phyloP scores from a whole-genome alignment of 2,329 filamentous ascomycete species.

The Pseudophaeomoniella oleicola region DNA sequence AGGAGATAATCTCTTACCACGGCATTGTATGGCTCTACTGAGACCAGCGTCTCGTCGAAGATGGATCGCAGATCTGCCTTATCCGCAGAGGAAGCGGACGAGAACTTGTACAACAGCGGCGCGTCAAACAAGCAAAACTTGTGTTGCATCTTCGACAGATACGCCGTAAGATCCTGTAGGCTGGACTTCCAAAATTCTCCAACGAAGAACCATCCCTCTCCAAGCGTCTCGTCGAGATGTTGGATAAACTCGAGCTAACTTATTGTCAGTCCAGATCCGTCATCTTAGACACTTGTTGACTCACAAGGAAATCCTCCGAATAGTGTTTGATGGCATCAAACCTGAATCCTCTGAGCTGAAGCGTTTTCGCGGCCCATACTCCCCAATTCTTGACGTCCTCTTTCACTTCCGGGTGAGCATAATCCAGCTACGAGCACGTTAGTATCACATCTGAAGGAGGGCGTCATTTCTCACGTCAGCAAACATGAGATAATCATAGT shows the following conservation, averaged over 20 bases:
- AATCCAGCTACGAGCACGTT: constrained; percentile 34
- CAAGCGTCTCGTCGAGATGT: constrained; percentile 32
- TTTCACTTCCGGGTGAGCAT: constrained; percentile 42
- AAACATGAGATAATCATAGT: constrained; percentile 49
- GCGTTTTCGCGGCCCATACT: constrained; percentile 42
- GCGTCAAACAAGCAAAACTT: constrained; percentile 48
- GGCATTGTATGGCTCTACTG: constrained; percentile 33
- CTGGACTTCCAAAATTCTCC: constrained; percentile 42
- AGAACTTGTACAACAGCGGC: constrained; percentile 52
- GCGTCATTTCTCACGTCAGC: constrained; percentile 37
- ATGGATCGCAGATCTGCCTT: constrained; percentile 43
- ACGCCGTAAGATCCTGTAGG: constrained; percentile 35
- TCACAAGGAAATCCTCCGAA: constrained; percentile 37
- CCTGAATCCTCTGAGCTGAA: constrained; percentile 46
- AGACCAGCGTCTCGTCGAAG: constrained; percentile 42
- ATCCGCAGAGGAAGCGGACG: constrained; percentile 37
- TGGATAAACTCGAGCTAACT: constrained; percentile 42
- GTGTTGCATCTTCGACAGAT: constrained; percentile 39
- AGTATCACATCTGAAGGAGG: neutral
- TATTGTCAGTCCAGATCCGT: no score
- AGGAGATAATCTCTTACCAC: constrained; percentile 23
- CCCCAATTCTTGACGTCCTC: constrained; percentile 48
- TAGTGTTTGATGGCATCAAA: constrained; percentile 55
- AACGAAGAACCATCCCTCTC: constrained; percentile 23
- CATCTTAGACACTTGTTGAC: no score